Evolutionary conservation across 116 monocot species (phyloP), one percentile per base, ranked within the genome.

Genomic region (Iris pallida): DNA sequence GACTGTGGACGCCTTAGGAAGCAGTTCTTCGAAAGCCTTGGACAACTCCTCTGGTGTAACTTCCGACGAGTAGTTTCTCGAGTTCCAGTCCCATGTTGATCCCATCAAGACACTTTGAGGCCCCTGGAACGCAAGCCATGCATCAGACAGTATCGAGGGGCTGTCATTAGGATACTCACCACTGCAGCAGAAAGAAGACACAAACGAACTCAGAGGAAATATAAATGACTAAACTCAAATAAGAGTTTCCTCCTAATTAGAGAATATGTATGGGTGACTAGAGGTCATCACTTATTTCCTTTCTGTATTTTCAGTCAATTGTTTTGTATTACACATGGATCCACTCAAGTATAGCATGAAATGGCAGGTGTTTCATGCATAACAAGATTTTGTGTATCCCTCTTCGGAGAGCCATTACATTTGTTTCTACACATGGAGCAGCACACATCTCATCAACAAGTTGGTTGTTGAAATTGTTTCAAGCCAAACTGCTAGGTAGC

Each of bases 21-120:
- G 68, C 45, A 97, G 81, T 57, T 90, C 87, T 64, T 81, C 74
- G 10, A 77, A 48, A 7, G 97, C 88, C 16, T 20, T 59, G 7
- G 65, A 72, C 59, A 75, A 71, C 78, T 97, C 97, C 46, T 92
- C 81, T 54, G 66, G 59, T 3, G 79, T 73, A 6, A 88, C 92
- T 19, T 3, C 10, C 0, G 81, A 68, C 16, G 77, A 75, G 54
- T 78, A 83, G 70, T 92, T 67, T 30, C 44, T 74, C 0, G 90
- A 92, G 2, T 71, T 65, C 97, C 92, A 97, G 8, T 97, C 90
- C 97, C 97, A 97, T 66, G 97, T 97, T 15, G 97, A 92, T 8
- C 97, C 97, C 68, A 97, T 75, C 41, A 83, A 64, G 1, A 87
- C 72, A 44, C 59, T 71, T 7, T 81, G 70, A 15, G 90, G 76